Base-by-base conservation (phyloP, 2,329 filamentous ascomycete species). In the Sporothrix sp. region DNA sequence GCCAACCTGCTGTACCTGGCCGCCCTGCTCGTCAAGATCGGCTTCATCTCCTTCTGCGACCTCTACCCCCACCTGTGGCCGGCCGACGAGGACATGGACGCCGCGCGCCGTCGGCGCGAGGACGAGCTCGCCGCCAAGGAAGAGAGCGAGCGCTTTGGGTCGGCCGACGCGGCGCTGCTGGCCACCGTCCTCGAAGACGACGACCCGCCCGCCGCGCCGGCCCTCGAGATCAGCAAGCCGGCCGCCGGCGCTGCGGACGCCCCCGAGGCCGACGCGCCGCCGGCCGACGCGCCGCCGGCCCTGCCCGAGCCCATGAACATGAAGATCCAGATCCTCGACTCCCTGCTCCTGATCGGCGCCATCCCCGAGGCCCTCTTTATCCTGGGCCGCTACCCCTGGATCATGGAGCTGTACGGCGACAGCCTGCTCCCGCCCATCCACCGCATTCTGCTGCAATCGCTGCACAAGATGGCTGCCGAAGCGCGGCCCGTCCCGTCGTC, bases 281-380 rank as follows among this genome's bases (percentile, higher is more conserved):
- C 74, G 27, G 68, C 75, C 46, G 64, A 68, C 39, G 65, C 59
- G 39, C 67, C 66, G 54, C 66, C 69, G 55, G 74, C 70, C 58
- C 69, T 75, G 11, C 84, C 84, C 1, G 85, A 90, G 52, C 87
- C 87, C 2, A 73, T 78, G 13, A 91, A 97, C 58, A 91, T 97
- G 62, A 98, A 98, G 66, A 81, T 91, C 0, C 73, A 83, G 39
- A 73, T 98, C 1, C 74, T 98, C 20, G 87, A 85, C 56, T 89
- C 89, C 58, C 74, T 98, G 14, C 76, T 98, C 2, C 86, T 86
- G 4, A 93, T 96, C 52, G 93, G 94, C 36, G 91, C 93, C 25
- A 74, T 98, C 30, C 93, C 93, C 0, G 93, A 98, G 67, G 83
- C 93, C 1, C 73, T 98, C 1, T 97, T 91, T 65, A 87, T 98